phyloP scores from a whole-genome alignment of 1,284 basidiomycete genomes.

The Sporisorium sorghi region DNA sequence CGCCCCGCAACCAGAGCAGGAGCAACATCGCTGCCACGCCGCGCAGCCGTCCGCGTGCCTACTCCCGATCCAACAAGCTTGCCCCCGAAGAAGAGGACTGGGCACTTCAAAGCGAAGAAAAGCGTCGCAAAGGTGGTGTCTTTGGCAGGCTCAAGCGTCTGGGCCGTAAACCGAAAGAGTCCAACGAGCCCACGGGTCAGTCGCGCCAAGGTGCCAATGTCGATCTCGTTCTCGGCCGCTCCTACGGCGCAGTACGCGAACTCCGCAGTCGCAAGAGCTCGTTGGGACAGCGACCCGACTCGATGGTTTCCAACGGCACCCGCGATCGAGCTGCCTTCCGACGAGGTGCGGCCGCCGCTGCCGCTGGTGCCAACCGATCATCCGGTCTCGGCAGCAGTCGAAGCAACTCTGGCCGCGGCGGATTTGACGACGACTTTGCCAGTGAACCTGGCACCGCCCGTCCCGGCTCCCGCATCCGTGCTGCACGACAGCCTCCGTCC shows the following conservation, averaged over 20 bases:
- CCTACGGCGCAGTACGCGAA: slow-evolving; percentile 45
- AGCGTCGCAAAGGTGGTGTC: slow-evolving; percentile 50
- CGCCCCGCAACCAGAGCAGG: slow-evolving; percentile 40
- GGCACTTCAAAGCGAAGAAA: slow-evolving; percentile 33
- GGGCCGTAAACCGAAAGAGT: slow-evolving; percentile 30
- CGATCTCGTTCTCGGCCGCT: slow-evolving; percentile 47
- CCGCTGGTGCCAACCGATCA: slow-evolving; percentile 15
- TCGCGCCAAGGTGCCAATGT: slow-evolving; percentile 33
- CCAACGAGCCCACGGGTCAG: slow-evolving; percentile 1
- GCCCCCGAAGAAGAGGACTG: slow-evolving; percentile 51
- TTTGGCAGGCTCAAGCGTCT: slow-evolving; percentile 45
- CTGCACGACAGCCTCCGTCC: slow-evolving; percentile 28
- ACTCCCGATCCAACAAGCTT: slow-evolving; percentile 45
- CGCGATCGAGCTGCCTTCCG: slow-evolving; percentile 20
- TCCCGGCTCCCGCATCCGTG: slow-evolving; percentile 14
- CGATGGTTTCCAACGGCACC: slow-evolving; percentile 8
- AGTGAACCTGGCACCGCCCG: slow-evolving; percentile 38
- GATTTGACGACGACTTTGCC: slow-evolving; percentile 43
- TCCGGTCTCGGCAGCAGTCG: slow-evolving; percentile 28
- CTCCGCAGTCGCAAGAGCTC: slow-evolving; percentile 50
- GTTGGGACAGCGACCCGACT: slow-evolving; percentile 17
- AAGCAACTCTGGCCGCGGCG: slow-evolving; percentile 33
- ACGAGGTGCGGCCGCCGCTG: slow-evolving; percentile 33
- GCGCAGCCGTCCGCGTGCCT: slow-evolving; percentile 29
- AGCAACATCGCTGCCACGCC: slow-evolving; percentile 38